Base-by-base conservation (phyloP, 2,329 filamentous ascomycete genomes). In the Arthroderma sp. region DNA sequence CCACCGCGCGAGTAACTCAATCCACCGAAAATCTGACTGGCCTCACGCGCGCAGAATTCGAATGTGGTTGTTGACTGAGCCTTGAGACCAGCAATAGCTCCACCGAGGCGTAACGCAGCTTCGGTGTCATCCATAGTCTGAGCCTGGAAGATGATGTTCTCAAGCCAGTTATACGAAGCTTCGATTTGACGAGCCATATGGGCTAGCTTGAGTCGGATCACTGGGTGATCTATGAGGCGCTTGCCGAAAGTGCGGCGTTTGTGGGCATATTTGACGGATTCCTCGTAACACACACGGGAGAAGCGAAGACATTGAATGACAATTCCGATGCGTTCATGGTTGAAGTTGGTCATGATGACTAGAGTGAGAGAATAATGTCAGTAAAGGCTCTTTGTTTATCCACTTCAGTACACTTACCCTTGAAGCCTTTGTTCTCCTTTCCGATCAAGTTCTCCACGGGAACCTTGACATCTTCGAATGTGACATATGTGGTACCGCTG, bases 331-430 rank as follows among this genome's bases (percentile, higher is more conserved):
- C 91, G 86, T 71, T 98, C 91, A 74, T 96, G 91, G 77, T 96
- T 96, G 74, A 95, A 95, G 75, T 95, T 95, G 63, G 86, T 95
- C 89, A 96, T 96, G 73, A 98, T 89, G 61, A 94, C 87, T 77
- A 48, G 44, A 40, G 30, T 22, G 15, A 36, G 36, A 34, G 9
- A 34, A 36, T 29, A 43, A 33, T 36, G 11, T 34, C 32, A 34
- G 8, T 3, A 34, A 9, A 11, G 8, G 8, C 32, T 34, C 11
- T 11, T 9, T 34, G 32, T 34, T 11, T 2, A 8, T 34, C 8
- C 8, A 30, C 8, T 7, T 10, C 29, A 11, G 29, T 1, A 3
- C 22, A 50, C 61, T 54, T 66, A 79, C 77, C 76, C 69, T 88
- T 86, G 78, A 98, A 98, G 34, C 91, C 91, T 65, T 94, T 83